Base-by-base conservation (phyloP, 2,329 filamentous ascomycete genomes). In the Calonectria fujianensis region DNA sequence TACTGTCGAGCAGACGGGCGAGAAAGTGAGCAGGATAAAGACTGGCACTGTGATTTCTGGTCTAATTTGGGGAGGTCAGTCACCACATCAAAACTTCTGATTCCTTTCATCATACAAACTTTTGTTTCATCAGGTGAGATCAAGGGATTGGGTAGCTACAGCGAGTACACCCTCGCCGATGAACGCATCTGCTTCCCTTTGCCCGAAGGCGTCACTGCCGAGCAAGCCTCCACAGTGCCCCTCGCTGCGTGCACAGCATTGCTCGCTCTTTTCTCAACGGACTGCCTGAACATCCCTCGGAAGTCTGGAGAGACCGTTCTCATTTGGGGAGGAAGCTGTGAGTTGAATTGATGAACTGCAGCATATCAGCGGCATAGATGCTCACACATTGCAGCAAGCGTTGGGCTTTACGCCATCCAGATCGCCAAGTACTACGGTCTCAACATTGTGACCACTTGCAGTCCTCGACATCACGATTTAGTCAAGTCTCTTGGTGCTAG, bases 101-200 rank as follows among this genome's bases (percentile, higher is more conserved):
- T 18, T n/a, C 27, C 8, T 35, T n/a, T 32, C 16, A 66, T 48
- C 39, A 37, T 50, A 24, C 37, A 27, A 32, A 66, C 29, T 18
- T 57, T 51, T 14, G 4, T 50, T 35, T 14, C n/a, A 54, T 4
- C 69, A 77, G 77, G 74, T n/a, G 74, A 77, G 32, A 70, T 71
- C 27, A 65, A 75, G 61, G 82, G 83, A 0, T 66, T 85, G 1
- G 86, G 86, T 2, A 85, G 79, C 3, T 86, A 85, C 76, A 82
- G 82, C 66, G 75, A 86, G 71, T 86, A 87, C 70, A 80, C 81
- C 0, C 18, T 88, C 1, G 85, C 85, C 3, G 85, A 87, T 41
- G 83, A 87, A 32, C 72, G 75, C 8, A 85, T 87, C 54, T 84
- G 81, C 57, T 87, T 86, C 76, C 82, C 82, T 7, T 57, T 87